These are phyloP conservation scores for Starmerella etchellsii DNA, from an alignment of 805 yeast genomes.

Conservation along the genomic window DNA sequence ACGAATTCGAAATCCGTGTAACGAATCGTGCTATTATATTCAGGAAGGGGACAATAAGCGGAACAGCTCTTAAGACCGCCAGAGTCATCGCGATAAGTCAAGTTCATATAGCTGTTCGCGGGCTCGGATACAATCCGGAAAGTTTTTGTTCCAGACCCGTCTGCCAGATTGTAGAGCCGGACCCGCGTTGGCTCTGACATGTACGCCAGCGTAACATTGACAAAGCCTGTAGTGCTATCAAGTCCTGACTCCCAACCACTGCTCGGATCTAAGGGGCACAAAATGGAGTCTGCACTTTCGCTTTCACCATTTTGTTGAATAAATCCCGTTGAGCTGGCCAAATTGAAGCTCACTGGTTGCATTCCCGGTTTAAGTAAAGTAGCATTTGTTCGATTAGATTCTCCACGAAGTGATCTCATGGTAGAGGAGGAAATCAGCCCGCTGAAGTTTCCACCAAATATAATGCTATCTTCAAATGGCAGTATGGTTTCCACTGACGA, in stretches of 20 bases:
- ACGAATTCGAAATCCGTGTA: constrained; percentile 77
- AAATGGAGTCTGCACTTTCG: constrained; percentile 25
- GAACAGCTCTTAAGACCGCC: constrained; percentile 56
- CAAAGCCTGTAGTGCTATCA: constrained; percentile 13
- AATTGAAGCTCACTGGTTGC: constrained; percentile 13
- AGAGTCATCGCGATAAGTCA: constrained; percentile 68
- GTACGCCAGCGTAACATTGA: constrained; percentile 17
- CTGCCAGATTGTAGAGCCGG: constrained; percentile 51
- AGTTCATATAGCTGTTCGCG: constrained; percentile 78
- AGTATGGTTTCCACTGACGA: constrained; percentile 52
- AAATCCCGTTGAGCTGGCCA: constrained; percentile 15
- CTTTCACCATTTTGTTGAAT: neutral
- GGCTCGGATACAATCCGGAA: constrained; percentile 72
- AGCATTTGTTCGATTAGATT: constrained; percentile 7
- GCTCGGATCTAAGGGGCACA: constrained; percentile 43
- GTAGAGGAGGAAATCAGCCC: constrained; percentile 35
- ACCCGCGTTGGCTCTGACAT: constrained; percentile 52
- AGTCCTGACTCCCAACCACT: constrained; percentile 15
- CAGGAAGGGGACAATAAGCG: constrained; percentile 72
- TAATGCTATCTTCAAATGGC: constrained; percentile 34
- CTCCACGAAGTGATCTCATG: constrained; percentile 10
- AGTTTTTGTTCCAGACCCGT: constrained; percentile 35
- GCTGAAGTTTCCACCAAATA: constrained; percentile 70
- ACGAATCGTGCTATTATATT: constrained; percentile 14
- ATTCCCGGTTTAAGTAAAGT: constrained; percentile 12